Evolutionary conservation across 1,284 basidiomycete genomes (phyloP).

Genomic region (Trichosporon coremiiforme): DNA sequence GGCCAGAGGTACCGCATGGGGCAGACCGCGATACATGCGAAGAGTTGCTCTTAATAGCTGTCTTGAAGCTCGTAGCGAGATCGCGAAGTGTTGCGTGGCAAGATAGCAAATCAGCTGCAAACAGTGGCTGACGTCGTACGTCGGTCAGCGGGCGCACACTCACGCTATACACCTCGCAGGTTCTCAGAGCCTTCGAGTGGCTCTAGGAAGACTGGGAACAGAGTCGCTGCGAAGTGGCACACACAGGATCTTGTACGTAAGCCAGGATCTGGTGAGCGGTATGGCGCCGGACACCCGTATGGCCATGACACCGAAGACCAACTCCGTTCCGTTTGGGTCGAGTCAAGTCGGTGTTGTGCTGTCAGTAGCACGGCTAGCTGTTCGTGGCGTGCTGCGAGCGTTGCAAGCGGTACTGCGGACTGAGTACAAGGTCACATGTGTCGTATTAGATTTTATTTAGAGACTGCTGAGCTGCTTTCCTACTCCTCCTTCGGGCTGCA

Average conservation of each 20-base stretch:
- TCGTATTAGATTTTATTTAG: slow-evolving; percentile 10
- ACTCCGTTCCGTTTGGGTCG: neutral
- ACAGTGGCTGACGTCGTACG: neutral
- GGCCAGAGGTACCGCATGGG: neutral
- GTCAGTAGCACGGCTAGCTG: neutral
- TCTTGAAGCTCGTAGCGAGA: neutral
- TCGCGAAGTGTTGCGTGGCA: neutral
- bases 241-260: neutral
- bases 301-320: no score
- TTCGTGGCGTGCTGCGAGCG: neutral
- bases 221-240: neutral
- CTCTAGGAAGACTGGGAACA: neutral
- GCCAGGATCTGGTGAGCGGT: neutral
- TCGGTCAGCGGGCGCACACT: neutral
- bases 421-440: slow-evolving; percentile 2
- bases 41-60: no score
- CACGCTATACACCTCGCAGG: neutral
- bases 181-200: neutral
- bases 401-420: neutral
- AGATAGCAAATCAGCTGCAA: neutral
- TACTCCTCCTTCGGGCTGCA: neutral
- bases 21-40: neutral
- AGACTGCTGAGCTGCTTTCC: neutral
- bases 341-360: neutral
- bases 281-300: no score